Evolutionary conservation across 495 filamentous ascomycete genomes (phyloP).

Genomic region (Penicillium steckii): DNA sequence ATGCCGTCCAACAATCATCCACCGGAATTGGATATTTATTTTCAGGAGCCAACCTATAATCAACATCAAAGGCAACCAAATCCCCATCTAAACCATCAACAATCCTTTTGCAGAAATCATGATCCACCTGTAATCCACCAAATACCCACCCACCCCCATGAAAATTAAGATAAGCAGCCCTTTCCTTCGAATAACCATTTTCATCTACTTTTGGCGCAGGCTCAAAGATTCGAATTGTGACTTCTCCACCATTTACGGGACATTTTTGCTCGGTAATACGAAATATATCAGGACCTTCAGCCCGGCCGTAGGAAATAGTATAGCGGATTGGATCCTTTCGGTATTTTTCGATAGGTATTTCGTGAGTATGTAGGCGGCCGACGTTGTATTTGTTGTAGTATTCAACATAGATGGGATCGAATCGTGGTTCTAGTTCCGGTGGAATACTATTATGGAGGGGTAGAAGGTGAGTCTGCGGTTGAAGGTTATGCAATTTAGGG

Average conservation of each 20-base stretch:
- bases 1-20: slow-evolving; percentile 41
- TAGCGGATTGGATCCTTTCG: slow-evolving; percentile 39
- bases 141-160: slow-evolving; percentile 45
- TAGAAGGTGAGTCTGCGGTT: slow-evolving; percentile 17
- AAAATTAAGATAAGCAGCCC: slow-evolving; percentile 40
- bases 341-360: slow-evolving; percentile 45
- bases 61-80: slow-evolving; percentile 39
- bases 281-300: slow-evolving; percentile 32
- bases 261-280: slow-evolving; percentile 41
- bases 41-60: slow-evolving; percentile 40
- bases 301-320: slow-evolving; percentile 34
- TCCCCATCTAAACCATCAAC: slow-evolving; percentile 36
- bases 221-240: slow-evolving; percentile 39
- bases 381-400: slow-evolving; percentile 40
- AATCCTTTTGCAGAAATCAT: slow-evolving; percentile 38
- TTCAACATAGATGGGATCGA: slow-evolving; percentile 35
- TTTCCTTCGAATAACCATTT: slow-evolving; percentile 29
- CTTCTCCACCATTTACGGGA: slow-evolving; percentile 35
- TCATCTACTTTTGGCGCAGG: slow-evolving; percentile 26
- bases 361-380: slow-evolving; percentile 41
- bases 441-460: slow-evolving; percentile 42
- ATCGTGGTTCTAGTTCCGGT: slow-evolving; percentile 26
- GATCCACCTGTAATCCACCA: slow-evolving; percentile 31
- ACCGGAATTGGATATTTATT: slow-evolving; percentile 33
- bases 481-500: slow-evolving; percentile 23